Evolutionary conservation across 2,329 filamentous ascomycete genomes (phyloP).

Genomic region (Fusarium protoensiforme): DNA sequence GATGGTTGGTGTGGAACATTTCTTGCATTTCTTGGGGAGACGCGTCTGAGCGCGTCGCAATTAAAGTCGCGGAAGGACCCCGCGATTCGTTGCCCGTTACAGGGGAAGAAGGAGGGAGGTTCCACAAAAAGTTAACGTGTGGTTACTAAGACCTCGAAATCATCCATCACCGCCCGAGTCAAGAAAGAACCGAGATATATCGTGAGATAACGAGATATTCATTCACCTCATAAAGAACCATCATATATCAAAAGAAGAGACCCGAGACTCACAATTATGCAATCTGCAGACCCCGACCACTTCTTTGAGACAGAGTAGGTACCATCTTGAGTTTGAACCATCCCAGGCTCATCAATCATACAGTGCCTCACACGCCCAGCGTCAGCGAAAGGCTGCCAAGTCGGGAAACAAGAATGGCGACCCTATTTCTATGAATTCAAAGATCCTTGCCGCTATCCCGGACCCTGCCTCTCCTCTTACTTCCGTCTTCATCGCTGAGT

Average conservation of each 20-base stretch:
- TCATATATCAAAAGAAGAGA: not conserved
- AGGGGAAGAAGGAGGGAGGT: not conserved
- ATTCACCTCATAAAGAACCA: not conserved
- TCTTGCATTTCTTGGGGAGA: slow-evolving; percentile 42
- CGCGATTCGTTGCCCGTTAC: slow-evolving; percentile 36
- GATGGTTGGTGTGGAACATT: slow-evolving; percentile 18
- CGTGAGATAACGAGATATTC: not conserved
- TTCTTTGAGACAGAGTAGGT: slow-evolving; percentile 94
- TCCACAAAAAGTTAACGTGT: slow-evolving; percentile 33
- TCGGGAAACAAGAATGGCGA: slow-evolving; percentile 81
- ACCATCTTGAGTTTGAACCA: not conserved
- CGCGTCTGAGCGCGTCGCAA: slow-evolving; percentile 56
- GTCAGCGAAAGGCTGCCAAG: slow-evolving; percentile 74
- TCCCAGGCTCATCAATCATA: not conserved
- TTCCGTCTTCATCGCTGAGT: slow-evolving; percentile 84
- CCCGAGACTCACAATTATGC: slow-evolving; percentile 58
- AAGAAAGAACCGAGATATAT: not conserved
- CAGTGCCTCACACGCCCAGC: slow-evolving; percentile 62
- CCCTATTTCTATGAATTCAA: slow-evolving; percentile 84
- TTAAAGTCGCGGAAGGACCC: slow-evolving; percentile 48
- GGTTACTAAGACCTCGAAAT: slow-evolving; percentile 4
- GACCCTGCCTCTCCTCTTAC: slow-evolving; percentile 71
- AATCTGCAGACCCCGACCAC: slow-evolving; percentile 78
- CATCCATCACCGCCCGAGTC: slow-evolving; percentile 15
- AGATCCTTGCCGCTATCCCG: slow-evolving; percentile 79